Conservation (phyloP, 805 yeast genomes). For the Debaryomyces hansenii region DNA sequence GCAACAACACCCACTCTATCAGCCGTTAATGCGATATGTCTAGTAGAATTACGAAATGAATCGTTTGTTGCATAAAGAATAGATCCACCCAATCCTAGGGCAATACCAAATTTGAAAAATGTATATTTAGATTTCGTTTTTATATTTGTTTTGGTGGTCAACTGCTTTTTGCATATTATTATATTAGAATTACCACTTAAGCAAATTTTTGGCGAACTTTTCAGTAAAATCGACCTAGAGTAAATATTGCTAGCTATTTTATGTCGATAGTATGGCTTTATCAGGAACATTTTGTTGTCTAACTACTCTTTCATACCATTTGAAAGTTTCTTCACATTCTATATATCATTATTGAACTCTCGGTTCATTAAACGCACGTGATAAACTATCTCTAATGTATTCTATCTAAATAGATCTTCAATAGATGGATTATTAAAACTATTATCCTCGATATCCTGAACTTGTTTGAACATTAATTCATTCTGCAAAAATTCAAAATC, state of each 20-base stretch:
- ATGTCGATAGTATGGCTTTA: background rate
- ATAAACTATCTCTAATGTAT: background rate
- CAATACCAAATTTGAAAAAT: slow-evolving; percentile 25
- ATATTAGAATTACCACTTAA: background rate
- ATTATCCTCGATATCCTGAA: slow-evolving; percentile 15
- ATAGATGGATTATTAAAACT: slow-evolving; percentile 9
- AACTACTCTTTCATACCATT: background rate
- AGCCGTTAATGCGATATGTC: slow-evolving; percentile 34
- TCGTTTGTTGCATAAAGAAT: slow-evolving; percentile 39
- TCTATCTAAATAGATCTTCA: slow-evolving; percentile 13
- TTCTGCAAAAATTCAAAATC: slow-evolving; percentile 26
- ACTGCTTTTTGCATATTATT: background rate
- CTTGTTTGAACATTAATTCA: slow-evolving; percentile 23
- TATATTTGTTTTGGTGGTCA: background rate
- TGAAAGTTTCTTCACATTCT: background rate
- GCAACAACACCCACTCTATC: slow-evolving; percentile 64
- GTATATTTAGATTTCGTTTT: slow-evolving; percentile 5
- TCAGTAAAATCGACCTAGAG: too few species aligned
- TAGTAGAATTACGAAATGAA: slow-evolving; percentile 27
- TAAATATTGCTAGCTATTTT: too few species aligned
- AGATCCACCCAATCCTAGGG: slow-evolving; percentile 27
- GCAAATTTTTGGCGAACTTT: too few species aligned
- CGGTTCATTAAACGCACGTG: background rate
- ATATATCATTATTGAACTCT: background rate
- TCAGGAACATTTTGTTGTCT: background rate